Evolutionary conservation across 106 monocot species (phyloP).

Genomic region (Dendrobium catenatum): DNA sequence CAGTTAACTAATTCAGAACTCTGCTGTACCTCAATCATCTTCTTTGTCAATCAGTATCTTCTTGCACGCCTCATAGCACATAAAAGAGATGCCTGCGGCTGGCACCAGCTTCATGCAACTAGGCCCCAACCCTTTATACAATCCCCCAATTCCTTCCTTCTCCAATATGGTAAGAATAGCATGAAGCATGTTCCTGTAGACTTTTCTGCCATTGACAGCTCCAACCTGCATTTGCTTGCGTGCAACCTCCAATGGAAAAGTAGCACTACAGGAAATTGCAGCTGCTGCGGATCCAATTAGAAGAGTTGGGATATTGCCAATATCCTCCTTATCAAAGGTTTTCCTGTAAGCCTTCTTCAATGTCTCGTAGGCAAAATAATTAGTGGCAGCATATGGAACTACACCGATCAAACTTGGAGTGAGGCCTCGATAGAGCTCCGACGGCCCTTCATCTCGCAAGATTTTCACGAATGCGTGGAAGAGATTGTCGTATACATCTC

Average conservation of each 20-base stretch:
- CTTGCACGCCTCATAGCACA: constrained; percentile 98
- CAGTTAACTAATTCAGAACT: too few species aligned
- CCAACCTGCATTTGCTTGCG: constrained; percentile 95
- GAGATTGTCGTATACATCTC: constrained; percentile 71
- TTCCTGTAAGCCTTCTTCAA: constrained; percentile 67
- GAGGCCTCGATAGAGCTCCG: constrained; percentile 87
- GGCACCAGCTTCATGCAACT: constrained; percentile 94
- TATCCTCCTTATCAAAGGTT: constrained; percentile 49
- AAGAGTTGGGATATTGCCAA: constrained; percentile 67
- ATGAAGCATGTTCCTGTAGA: constrained; percentile 88
- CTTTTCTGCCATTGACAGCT: constrained; percentile 71
- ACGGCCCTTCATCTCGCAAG: constrained; percentile 69
- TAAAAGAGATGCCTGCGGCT: constrained; percentile 93
- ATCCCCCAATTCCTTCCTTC: constrained; percentile 75
- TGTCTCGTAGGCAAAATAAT: constrained; percentile 83
- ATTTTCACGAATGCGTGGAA: constrained; percentile 83
- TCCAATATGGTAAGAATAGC: constrained; percentile 70
- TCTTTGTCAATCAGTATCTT: constrained; percentile 72
- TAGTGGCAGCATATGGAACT: constrained; percentile 83
- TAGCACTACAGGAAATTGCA: constrained; percentile 78
- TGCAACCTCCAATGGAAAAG: constrained; percentile 89
- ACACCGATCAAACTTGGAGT: constrained; percentile 86
- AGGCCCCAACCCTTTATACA: constrained; percentile 85
- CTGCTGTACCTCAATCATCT: constrained; percentile 13
- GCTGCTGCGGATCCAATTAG: constrained; percentile 83